Conservation (phyloP, 768 basidiomycete genomes). For the Psilocybe subaeruginosa region DNA sequence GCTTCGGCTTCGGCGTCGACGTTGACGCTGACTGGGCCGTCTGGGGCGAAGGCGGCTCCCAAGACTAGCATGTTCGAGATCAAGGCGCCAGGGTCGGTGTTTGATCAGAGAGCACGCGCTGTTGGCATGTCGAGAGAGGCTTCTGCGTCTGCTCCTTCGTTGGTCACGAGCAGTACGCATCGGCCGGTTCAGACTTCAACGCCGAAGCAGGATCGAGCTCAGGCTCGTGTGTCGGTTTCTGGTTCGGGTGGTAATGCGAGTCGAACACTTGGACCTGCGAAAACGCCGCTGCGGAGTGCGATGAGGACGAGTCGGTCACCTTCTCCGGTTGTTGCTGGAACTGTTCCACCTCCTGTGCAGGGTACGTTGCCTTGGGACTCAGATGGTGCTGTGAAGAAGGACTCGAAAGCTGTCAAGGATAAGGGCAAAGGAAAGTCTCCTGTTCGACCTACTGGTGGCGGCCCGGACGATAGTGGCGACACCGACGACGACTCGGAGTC, state of each 20-base stretch:
- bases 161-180: constrained; percentile 3
- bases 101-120: constrained; percentile 22
- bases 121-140: background rate
- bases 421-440: constrained; percentile 24
- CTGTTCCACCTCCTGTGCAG: constrained; percentile 9
- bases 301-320: constrained; percentile 57
- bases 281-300: constrained; percentile 64
- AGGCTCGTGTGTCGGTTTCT: background rate
- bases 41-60: background rate
- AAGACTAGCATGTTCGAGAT: constrained; percentile 20
- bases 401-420: background rate
- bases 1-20: background rate
- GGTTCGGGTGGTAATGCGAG: background rate
- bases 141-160: background rate
- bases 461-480: constrained; percentile 34
- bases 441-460: constrained; percentile 16
- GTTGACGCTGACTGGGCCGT: background rate
- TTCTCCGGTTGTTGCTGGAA: constrained; percentile 38
- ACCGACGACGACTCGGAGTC: constrained; percentile 46
- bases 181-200: constrained; percentile 2
- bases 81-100: constrained; percentile 40
- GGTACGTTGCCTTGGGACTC: constrained; percentile 13
- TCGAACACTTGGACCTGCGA: constrained; percentile 27
- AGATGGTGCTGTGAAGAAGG: background rate
- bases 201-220: constrained; percentile 1